Conservation (phyloP, 129 eudicot genomes). For the Gnaphalium uliginosum region DNA sequence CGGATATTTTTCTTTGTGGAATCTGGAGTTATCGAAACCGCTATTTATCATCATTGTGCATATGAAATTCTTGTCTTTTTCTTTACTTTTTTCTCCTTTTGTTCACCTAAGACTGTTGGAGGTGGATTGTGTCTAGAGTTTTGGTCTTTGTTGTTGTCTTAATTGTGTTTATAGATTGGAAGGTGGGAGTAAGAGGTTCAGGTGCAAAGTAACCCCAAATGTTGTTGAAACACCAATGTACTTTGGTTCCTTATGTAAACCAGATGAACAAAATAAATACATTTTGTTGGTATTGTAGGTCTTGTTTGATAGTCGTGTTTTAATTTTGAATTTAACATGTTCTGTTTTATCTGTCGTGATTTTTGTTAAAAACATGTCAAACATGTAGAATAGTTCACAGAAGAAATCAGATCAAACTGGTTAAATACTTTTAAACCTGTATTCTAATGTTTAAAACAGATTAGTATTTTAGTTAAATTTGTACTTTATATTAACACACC, state of each 20-base stretch:
- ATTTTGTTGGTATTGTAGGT: slow-evolving; percentile 24
- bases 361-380: no score
- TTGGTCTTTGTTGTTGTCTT: slow-evolving; percentile 29
- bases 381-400: no score
- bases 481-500: no score
- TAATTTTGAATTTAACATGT: not conserved
- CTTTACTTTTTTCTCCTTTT: not conserved
- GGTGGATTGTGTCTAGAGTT: slow-evolving; percentile 39
- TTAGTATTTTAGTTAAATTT: no score
- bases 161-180: slow-evolving; percentile 39
- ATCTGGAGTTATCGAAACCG: slow-evolving; percentile 8
- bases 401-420: no score
- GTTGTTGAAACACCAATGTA: slow-evolving; percentile 27
- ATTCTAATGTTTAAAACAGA: no score
- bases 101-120: slow-evolving; percentile 20
- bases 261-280: slow-evolving; percentile 35
- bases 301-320: not conserved
- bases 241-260: slow-evolving; percentile 26
- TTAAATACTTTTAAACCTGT: no score
- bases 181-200: slow-evolving; percentile 21
- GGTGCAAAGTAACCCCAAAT: slow-evolving; percentile 24
- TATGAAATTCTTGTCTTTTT: slow-evolving; percentile 26
- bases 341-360: not conserved
- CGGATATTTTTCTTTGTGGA: not conserved
- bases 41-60: slow-evolving; percentile 37